Evolutionary conservation across 768 basidiomycete genomes (phyloP).

Genomic region (Cubamyces lactineus): DNA sequence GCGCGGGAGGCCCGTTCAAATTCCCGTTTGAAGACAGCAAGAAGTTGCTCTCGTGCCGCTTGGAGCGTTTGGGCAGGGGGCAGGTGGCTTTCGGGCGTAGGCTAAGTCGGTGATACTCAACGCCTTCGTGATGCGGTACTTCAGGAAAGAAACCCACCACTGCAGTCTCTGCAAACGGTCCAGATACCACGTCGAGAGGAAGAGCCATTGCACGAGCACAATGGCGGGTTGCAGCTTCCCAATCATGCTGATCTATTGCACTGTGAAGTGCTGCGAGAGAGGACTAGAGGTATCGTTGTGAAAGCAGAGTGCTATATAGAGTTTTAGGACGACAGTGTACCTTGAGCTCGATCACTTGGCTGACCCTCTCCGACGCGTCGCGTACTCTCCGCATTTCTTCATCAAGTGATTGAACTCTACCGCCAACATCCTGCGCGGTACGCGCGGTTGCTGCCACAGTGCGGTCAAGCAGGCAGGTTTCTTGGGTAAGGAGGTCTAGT

Average conservation of each 20-base stretch:
- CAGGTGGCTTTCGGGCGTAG: constrained; percentile 84
- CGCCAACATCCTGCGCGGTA: constrained; percentile 89
- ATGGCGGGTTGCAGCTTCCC: constrained; percentile 93
- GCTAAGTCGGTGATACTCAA: constrained; percentile 51
- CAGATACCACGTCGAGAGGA: constrained; percentile 74
- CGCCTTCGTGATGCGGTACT: not conserved
- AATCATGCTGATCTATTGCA: constrained; percentile 81
- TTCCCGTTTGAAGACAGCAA: constrained; percentile 75
- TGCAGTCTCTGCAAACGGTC: constrained; percentile 82
- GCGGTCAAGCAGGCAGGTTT: constrained; percentile 55
- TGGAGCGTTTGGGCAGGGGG: constrained; percentile 86
- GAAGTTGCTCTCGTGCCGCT: constrained; percentile 70
- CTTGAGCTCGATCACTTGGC: constrained; percentile 95
- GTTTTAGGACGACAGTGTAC: constrained; percentile 44
- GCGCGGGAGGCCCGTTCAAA: constrained; percentile 82
- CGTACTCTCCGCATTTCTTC: constrained; percentile 91
- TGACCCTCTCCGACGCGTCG: constrained; percentile 89
- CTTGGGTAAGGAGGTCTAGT: constrained; percentile 62
- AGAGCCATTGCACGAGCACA: constrained; percentile 91
- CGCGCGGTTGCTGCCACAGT: constrained; percentile 74
- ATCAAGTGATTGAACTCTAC: constrained; percentile 85
- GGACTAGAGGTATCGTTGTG: constrained; percentile 53
- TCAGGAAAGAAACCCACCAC: constrained; percentile 55
- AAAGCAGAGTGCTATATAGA: no score
- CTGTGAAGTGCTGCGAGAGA: constrained; percentile 60